A percentile compares a stretch with the other conserved stretches of the same genome.
phyloP scores from a whole-genome alignment of 352 stramenopile genomes.

The Pythium brassicae region DNA sequence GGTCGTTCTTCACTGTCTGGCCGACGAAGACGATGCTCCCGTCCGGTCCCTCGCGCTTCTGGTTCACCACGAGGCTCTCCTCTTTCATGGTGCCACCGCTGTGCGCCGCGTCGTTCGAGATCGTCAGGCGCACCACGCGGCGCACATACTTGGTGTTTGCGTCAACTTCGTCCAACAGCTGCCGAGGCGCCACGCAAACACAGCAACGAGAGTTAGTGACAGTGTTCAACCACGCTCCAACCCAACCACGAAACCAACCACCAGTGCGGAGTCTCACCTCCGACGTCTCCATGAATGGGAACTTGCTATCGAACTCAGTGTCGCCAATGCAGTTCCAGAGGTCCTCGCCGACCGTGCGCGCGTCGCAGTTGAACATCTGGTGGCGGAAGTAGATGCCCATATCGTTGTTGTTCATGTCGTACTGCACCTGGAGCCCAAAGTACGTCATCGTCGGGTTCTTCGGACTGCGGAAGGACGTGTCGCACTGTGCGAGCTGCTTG shows the following conservation, averaged over 20 bases:
- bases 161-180: slow-evolving; percentile 70
- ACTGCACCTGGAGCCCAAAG: slow-evolving; percentile 85
- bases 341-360: slow-evolving; percentile 61
- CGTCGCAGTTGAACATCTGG: slow-evolving; percentile 77
- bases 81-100: slow-evolving; percentile 80
- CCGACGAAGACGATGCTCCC: slow-evolving; percentile 69
- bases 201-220: neutral
- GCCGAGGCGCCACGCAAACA: neutral
- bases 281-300: slow-evolving; percentile 72
- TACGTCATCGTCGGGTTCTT: slow-evolving; percentile 89
- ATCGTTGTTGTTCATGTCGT: slow-evolving; percentile 84
- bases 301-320: slow-evolving; percentile 74
- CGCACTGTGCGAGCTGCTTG: slow-evolving; percentile 67
- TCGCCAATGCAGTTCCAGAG: slow-evolving; percentile 77
- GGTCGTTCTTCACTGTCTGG: slow-evolving; percentile 61
- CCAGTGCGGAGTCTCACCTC: slow-evolving; percentile 21
- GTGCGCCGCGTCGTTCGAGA: slow-evolving; percentile 63
- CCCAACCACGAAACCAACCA: too few species aligned
- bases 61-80: slow-evolving; percentile 67
- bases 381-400: slow-evolving; percentile 87
- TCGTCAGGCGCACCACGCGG: slow-evolving; percentile 75
- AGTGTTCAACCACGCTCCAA: neutral
- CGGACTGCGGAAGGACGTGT: slow-evolving; percentile 70
- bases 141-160: slow-evolving; percentile 79
- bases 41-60: slow-evolving; percentile 77